Evolutionary conservation across 768 basidiomycete genomes (phyloP).

Genomic region (Leccinum disarticulatum): DNA sequence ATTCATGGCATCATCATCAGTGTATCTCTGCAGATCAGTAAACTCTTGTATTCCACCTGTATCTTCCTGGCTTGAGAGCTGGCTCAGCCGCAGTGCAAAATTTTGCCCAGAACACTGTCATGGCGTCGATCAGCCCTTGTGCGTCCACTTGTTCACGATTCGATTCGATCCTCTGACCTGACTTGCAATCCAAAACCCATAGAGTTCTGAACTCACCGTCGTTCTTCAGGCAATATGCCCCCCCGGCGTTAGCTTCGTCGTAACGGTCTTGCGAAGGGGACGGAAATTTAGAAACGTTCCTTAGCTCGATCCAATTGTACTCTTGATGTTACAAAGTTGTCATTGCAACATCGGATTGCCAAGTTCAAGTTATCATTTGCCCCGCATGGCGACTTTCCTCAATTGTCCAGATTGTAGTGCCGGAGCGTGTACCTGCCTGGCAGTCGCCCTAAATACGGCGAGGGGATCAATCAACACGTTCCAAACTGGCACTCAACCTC

Average conservation of each 20-base stretch:
- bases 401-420: background rate
- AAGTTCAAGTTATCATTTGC: slow-evolving; percentile 13
- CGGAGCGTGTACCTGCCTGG: background rate
- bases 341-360: slow-evolving; percentile 3
- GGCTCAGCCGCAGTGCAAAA: slow-evolving; percentile 3
- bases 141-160: slow-evolving; percentile 9
- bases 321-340: background rate
- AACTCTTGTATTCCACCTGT: slow-evolving; percentile 18
- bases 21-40: slow-evolving; percentile 18
- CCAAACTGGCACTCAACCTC: background rate
- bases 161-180: slow-evolving; percentile 1
- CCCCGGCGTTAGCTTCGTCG: background rate
- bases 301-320: slow-evolving; percentile 15
- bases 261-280: slow-evolving; percentile 1
- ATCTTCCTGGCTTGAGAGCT: slow-evolving; percentile 3
- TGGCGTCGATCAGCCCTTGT: slow-evolving; percentile 17
- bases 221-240: background rate
- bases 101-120: background rate
- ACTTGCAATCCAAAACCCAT: background rate
- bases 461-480: background rate
- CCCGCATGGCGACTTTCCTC: slow-evolving; percentile 4
- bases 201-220: slow-evolving; percentile 6
- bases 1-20: slow-evolving; percentile 2
- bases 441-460: background rate
- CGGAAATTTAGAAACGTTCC: slow-evolving; percentile 10